Evolutionary conservation across 208 protist genomes (phyloP), one percentile per base, ranked within the genome.

Genomic region (Lotmaria passim): DNA sequence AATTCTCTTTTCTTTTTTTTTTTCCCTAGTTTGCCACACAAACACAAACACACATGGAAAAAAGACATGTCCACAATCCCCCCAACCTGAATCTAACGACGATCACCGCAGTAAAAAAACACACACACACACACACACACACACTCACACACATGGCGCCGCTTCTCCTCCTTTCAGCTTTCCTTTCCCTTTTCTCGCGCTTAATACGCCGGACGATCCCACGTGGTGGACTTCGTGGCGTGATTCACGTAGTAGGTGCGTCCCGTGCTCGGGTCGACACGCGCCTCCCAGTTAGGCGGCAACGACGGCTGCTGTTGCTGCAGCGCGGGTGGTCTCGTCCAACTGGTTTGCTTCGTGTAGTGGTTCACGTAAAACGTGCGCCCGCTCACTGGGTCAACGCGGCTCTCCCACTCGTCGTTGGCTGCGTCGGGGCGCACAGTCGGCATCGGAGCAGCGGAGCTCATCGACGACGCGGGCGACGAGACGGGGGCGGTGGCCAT

Each of bases 311-410:
- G 62, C 53, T 47, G 26, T n/a, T 61, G 63, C 17, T 24, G 41
- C 24, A 23, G 56, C 23, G 24, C 51, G 55, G 30, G 74, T 43
- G 85, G 87, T 10, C 52, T 57, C 4, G 68, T 82, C 83, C 85
- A 91, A 23, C 85, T 85, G 31, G 85, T 93, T 65, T 89, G 75
- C 47, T 77, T 73, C 33, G 85, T 93, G 51, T 72, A 74, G 69
- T 90, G 82, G 62, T 94, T 91, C 14, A 92, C 79, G 59, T 92
- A 94, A 62, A 87, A 94, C 44, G 64, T 81, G 21, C 79, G 72
- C 0, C 82, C 82, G 5, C 36, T 83, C 6, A 67, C 72, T 11
- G 75, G 74, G 70, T 92, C 83, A 3, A 89, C 64, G 33, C 64
- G 67, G 24, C 72, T 57, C 63, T 86, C 83, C 82, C 83, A 90